phyloP scores from a whole-genome alignment of 73 alveolate species.

The Urostyla sp. region DNA sequence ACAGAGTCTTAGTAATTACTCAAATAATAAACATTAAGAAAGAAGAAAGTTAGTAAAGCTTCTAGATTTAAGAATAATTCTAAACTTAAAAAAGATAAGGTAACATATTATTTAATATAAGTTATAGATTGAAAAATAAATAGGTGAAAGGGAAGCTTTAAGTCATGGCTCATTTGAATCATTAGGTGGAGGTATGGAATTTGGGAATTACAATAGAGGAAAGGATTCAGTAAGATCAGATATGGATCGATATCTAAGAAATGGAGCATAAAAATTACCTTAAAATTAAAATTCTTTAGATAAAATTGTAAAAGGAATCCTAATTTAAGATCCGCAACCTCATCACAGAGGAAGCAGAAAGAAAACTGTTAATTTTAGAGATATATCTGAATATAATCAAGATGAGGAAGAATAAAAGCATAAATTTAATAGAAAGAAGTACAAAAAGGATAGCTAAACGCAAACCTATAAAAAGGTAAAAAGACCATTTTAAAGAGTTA shows the following conservation, averaged over 20 bases:
- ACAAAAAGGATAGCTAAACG: conserved; percentile 18
- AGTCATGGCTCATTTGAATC: too few relatives aligned
- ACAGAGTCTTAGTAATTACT: too few relatives aligned
- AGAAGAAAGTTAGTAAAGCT: too few relatives aligned
- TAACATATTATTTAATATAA: too few relatives aligned
- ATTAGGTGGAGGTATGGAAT: too few relatives aligned
- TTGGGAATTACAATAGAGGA: background rate
- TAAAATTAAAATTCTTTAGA: background rate
- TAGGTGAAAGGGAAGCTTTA: too few relatives aligned
- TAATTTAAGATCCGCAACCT: conserved; percentile 5
- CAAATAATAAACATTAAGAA: too few relatives aligned
- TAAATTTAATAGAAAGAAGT: conserved; percentile 15
- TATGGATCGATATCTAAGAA: conserved; percentile 20
- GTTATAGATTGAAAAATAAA: too few relatives aligned
- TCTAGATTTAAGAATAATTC: too few relatives aligned
- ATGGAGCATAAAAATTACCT: background rate
- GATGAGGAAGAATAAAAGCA: conserved; percentile 33
- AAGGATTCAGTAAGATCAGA: conserved; percentile 39
- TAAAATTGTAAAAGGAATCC: conserved; percentile 6
- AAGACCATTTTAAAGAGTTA: conserved; percentile 4
- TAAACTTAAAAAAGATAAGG: too few relatives aligned
- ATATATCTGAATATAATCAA: conserved; percentile 35
- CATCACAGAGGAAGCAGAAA: background rate
- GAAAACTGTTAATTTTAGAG: background rate
- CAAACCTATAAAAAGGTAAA: conserved; percentile 2